phyloP scores from a whole-genome alignment of 2,329 filamentous ascomycete species.

The Colletotrichum tropicale region DNA sequence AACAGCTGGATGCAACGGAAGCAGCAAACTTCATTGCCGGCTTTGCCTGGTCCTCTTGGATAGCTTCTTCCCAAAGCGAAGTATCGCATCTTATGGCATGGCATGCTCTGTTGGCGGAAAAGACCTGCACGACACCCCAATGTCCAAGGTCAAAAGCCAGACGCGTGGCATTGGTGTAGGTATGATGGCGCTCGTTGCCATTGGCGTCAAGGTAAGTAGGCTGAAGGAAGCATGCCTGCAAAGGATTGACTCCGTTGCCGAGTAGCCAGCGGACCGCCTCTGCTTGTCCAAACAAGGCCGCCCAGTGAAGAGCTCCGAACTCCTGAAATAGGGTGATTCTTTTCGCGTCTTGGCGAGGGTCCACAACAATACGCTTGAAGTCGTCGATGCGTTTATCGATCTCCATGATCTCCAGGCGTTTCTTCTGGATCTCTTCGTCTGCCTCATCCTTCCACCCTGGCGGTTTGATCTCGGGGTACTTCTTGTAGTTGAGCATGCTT shows the following conservation, averaged over 20 bases:
- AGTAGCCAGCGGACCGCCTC: neutral
- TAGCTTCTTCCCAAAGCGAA: neutral
- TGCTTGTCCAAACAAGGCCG: neutral
- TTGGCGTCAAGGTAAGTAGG: neutral
- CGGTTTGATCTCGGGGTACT: neutral
- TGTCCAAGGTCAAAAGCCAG: neutral
- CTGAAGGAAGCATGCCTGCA: neutral
- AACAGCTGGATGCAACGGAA: neutral
- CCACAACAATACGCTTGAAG: neutral
- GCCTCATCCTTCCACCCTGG: neutral
- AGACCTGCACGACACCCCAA: neutral
- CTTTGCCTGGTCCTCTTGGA: neutral
- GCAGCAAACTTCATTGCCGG: neutral
- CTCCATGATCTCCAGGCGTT: neutral
- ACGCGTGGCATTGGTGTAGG: neutral
- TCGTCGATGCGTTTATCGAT: neutral
- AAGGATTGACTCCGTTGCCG: neutral
- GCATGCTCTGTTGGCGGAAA: neutral
- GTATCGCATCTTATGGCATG: neutral
- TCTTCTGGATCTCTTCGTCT: neutral
- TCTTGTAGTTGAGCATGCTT: neutral
- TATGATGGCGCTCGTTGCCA: neutral
- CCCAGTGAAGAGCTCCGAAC: neutral
- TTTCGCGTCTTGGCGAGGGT: neutral
- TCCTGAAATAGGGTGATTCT: neutral